Percentiles rank a stretch among this genome's conserved stretches.
Evolutionary conservation across 768 basidiomycete genomes (phyloP).

Genomic region (Tylopilus plumbeoviolaceoides): DNA sequence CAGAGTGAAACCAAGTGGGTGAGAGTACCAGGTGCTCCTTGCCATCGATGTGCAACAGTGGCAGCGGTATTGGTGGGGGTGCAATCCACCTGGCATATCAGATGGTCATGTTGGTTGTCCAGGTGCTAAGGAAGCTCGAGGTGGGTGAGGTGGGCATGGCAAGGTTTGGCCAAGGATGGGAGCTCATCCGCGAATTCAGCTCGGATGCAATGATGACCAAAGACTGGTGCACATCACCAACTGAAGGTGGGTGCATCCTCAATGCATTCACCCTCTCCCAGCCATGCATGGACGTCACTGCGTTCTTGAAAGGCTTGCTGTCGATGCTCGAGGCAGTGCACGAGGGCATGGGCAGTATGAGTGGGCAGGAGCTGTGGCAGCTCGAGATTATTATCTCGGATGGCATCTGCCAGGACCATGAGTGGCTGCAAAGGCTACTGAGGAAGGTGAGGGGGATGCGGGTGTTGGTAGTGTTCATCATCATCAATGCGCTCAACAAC

Average conservation of each 20-base stretch:
- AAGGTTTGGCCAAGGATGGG: constrained; percentile 83
- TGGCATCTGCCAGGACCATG: constrained; percentile 96
- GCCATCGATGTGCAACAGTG: constrained; percentile 67
- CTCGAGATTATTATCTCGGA: constrained; percentile 98
- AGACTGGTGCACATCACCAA: constrained; percentile 28
- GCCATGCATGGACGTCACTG: constrained; percentile 79
- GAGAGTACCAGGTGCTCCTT: constrained; percentile 96
- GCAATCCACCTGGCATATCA: constrained; percentile 87
- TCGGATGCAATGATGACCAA: constrained; percentile 71
- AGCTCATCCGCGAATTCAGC: constrained; percentile 87
- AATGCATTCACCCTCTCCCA: constrained; percentile 87
- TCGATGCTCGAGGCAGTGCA: constrained; percentile 71
- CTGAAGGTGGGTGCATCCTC: constrained; percentile 48
- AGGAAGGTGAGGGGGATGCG: constrained; percentile 84
- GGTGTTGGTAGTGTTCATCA: constrained; percentile 94
- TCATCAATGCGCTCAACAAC: constrained; percentile 83
- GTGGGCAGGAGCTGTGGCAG: constrained; percentile 88
- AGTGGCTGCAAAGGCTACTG: constrained; percentile 71
- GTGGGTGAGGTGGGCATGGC: constrained; percentile 93
- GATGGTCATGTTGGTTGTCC: constrained; percentile 87
- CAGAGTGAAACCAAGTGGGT: constrained; percentile 85
- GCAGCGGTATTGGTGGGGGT: constrained; percentile 8
- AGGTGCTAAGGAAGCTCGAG: constrained; percentile 87
- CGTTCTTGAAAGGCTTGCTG: constrained; percentile 77
- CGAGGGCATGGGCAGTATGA: constrained; percentile 54